These are phyloP conservation scores for Neohortaea acidophila DNA, from an alignment of 495 filamentous ascomycete species.

Conservation along the genomic window DNA sequence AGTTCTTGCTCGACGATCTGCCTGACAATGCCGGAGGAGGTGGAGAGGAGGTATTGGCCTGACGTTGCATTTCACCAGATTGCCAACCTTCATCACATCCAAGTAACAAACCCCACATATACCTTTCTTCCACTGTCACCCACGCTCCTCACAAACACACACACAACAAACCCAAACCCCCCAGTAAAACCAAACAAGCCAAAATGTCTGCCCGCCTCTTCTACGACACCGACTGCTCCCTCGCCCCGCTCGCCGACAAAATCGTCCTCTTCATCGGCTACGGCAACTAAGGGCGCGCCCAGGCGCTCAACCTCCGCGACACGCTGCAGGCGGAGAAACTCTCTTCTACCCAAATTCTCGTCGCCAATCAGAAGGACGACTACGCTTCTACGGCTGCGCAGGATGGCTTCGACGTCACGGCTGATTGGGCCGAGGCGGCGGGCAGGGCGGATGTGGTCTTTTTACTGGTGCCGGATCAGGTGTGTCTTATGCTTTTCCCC, in stretches of 20 bases:
- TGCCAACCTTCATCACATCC: too few relatives aligned
- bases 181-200: too few relatives aligned
- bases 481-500: too few relatives aligned
- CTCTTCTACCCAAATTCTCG: constrained; percentile 5
- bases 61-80: too few relatives aligned
- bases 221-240: constrained; percentile 13
- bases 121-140: too few relatives aligned
- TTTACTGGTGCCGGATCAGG: constrained; percentile 15
- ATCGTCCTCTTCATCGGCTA: constrained; percentile 15
- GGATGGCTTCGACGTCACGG: constrained; percentile 12
- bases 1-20: too few relatives aligned
- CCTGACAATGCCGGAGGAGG: too few relatives aligned
- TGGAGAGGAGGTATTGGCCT: too few relatives aligned
- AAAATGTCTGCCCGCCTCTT: constrained; percentile 12
- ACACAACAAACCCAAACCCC: too few relatives aligned
- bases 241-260: constrained; percentile 9
- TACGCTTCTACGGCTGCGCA: constrained; percentile 10
- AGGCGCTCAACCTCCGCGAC: constrained; percentile 11
- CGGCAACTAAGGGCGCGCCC: constrained; percentile 15
- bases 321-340: neutral
- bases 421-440: constrained; percentile 13
- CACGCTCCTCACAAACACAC: too few relatives aligned
- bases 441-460: constrained; percentile 12
- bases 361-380: constrained; percentile 11
- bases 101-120: too few relatives aligned